These are phyloP conservation scores for Nigrograna mackinnonii DNA, from an alignment of 2,329 filamentous ascomycete species.

Conservation along the genomic window DNA sequence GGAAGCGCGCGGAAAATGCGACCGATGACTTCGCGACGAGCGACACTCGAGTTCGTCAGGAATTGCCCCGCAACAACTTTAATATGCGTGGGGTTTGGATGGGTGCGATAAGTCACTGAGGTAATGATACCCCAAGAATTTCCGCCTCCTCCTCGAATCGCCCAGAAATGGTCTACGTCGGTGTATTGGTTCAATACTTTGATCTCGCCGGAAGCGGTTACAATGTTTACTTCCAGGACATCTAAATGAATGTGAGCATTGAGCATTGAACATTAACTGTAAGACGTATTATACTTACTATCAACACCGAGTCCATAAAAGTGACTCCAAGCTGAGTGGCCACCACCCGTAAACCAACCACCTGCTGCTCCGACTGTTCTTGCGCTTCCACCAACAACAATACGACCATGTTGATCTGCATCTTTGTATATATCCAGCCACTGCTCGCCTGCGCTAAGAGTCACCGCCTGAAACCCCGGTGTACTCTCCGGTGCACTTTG, in stretches of 20 bases:
- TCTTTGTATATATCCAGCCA: slow-evolving; percentile 15
- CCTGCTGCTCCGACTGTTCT: slow-evolving; percentile 23
- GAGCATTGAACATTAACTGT: slow-evolving; percentile 14
- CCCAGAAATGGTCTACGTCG: slow-evolving; percentile 17
- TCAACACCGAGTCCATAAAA: slow-evolving; percentile 22
- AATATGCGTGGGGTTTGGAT: slow-evolving; percentile 28
- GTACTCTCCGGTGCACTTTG: background rate
- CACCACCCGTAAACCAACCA: slow-evolving; percentile 18
- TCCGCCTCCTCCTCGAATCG: slow-evolving; percentile 20
- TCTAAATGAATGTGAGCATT: slow-evolving; percentile 25
- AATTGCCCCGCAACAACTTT: slow-evolving; percentile 27
- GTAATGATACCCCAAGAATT: slow-evolving; percentile 20
- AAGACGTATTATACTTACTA: slow-evolving; percentile 7
- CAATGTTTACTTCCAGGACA: slow-evolving; percentile 11
- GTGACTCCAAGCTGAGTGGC: slow-evolving; percentile 49
- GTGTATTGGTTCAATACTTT: slow-evolving; percentile 7
- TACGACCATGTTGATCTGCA: slow-evolving; percentile 6
- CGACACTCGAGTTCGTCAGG: slow-evolving; percentile 22
- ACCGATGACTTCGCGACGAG: slow-evolving; percentile 20
- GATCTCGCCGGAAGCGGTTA: slow-evolving; percentile 9
- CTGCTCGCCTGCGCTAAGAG: slow-evolving; percentile 11
- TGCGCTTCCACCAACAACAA: slow-evolving; percentile 18
- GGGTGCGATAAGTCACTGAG: slow-evolving; percentile 15
- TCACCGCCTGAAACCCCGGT: slow-evolving; percentile 6
- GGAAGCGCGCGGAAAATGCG: slow-evolving; percentile 21